These are phyloP conservation scores for Zoysia pacifica DNA, from an alignment of 176 grass and related monocot species.

Conservation along the genomic window DNA sequence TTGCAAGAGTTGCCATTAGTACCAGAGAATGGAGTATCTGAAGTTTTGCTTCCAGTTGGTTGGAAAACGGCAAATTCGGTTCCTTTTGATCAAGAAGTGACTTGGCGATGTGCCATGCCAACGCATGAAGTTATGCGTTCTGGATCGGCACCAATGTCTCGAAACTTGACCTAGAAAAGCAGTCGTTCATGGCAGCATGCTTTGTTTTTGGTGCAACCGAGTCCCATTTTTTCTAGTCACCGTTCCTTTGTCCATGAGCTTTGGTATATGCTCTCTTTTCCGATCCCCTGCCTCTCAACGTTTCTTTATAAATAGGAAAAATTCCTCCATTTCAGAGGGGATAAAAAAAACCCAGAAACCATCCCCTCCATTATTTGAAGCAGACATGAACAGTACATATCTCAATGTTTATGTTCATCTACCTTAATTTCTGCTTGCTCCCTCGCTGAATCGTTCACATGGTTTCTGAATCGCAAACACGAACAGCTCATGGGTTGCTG, in stretches of 20 bases:
- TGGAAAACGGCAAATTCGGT: conserved; percentile 25
- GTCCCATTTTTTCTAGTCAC: conserved; percentile 1
- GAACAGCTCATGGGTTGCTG: conserved; percentile 35
- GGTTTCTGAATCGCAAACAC: conserved; percentile 15
- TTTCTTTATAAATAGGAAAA: neutral
- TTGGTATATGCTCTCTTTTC: neutral
- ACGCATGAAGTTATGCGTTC: conserved; percentile 12
- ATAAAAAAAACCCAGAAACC: neutral
- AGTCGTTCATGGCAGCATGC: conserved; percentile 25
- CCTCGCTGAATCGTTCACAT: conserved; percentile 39
- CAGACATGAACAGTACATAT: neutral
- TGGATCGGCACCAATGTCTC: neutral
- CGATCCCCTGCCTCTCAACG: neutral
- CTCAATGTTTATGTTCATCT: neutral
- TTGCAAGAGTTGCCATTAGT: neutral
- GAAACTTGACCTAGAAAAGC: conserved; percentile 36
- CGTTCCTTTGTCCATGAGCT: neutral
- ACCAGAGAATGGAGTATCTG: neutral
- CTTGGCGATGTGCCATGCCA: conserved; percentile 19
- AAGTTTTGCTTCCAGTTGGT: neutral
- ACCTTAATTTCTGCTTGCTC: neutral
- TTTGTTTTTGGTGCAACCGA: neutral
- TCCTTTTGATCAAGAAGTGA: conserved; percentile 36
- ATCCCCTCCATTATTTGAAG: conserved; percentile 1
- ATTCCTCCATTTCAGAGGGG: no score